Base-by-base conservation (phyloP, 768 basidiomycete species). In the Collybia nuda region DNA sequence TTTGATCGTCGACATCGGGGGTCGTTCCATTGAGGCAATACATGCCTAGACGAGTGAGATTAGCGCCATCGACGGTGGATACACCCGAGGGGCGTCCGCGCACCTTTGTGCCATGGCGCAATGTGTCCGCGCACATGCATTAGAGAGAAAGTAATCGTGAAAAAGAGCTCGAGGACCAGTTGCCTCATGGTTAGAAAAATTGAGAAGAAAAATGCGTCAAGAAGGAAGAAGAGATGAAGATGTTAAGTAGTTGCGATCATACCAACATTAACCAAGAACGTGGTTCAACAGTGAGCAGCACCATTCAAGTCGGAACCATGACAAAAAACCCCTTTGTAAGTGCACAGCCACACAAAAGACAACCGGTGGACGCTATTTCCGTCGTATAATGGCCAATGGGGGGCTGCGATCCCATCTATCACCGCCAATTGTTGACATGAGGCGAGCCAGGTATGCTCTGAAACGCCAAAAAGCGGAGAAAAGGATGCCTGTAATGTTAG, bases 21-120 rank as follows among this genome's bases (percentile, higher is more conserved):
- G 61, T 48, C 8, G 54, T 66, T 32, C 70, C 78, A 58, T 78
- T 73, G 0, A 73, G 46, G 50, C 75, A 76, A 55, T 74, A 79
- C 78, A 78, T 79, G 38, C 68, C 70, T 58, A 19, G 36, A 11
- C 5, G 8, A 41, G 17, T 22, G 32, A 29, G 14, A 46, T 17
- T 26, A 32, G 17, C 37, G 36, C 17, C n/a, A 6, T 22, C 24
- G 11, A 7, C 29, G 19, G 14, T 21, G 9, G 29, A 40, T n/a
- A 15, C 28, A 11, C 23, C 29, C 32, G 6, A 12, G 15, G n/a
- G 35, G 22, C 28, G 24, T 32, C 19, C 7, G n/a, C 37, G 3
- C 35, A 47, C 58, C 58, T 59, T 54, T 54, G 32, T 56, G 48
- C 55, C 55, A 59, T 21, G 58, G 28, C 4, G 35, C 58, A 23